Conservation (phyloP, 2,329 filamentous ascomycete genomes). For the Zasmidium citrigriseum region DNA sequence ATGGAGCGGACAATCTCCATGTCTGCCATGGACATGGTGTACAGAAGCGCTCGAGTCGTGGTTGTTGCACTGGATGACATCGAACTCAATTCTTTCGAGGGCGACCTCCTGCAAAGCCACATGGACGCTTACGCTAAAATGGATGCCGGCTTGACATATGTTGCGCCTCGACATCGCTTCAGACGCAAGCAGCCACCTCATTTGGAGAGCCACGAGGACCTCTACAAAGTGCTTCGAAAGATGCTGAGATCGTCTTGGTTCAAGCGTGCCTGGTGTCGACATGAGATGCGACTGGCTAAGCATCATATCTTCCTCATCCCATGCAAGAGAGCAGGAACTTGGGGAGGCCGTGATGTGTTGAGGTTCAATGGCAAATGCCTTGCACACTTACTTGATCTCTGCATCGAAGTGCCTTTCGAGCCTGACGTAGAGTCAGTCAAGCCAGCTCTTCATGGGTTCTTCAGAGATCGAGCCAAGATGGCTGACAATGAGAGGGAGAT, state of each 20-base stretch:
- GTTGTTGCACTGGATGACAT: slow-evolving; percentile 47
- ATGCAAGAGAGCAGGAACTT: slow-evolving; percentile 29
- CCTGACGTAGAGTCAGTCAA: slow-evolving; percentile 33
- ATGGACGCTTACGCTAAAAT: slow-evolving; percentile 39
- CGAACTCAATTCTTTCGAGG: slow-evolving; percentile 36
- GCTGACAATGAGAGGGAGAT: slow-evolving; percentile 21
- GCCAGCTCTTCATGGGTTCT: slow-evolving; percentile 37
- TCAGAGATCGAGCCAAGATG: slow-evolving; percentile 35
- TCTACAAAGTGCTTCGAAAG: slow-evolving; percentile 37
- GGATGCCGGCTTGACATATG: slow-evolving; percentile 27
- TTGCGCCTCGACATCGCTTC: slow-evolving; percentile 33
- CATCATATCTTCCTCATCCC: slow-evolving; percentile 45
- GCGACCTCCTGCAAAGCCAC: slow-evolving; percentile 40
- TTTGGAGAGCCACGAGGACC: slow-evolving; percentile 33
- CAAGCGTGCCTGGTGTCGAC: slow-evolving; percentile 46
- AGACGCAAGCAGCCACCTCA: slow-evolving; percentile 34
- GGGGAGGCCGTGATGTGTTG: slow-evolving; percentile 29
- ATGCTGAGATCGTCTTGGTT: slow-evolving; percentile 46
- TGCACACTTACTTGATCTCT: slow-evolving; percentile 41
- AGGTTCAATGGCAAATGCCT: slow-evolving; percentile 45
- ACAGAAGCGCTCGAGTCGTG: slow-evolving; percentile 43
- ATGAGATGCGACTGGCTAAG: slow-evolving; percentile 45
- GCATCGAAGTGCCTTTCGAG: slow-evolving; percentile 36
- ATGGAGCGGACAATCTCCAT: slow-evolving; percentile 42
- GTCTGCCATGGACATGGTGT: slow-evolving; percentile 45